Conservation (phyloP, 805 yeast species). For the Monosporozyma unispora region DNA sequence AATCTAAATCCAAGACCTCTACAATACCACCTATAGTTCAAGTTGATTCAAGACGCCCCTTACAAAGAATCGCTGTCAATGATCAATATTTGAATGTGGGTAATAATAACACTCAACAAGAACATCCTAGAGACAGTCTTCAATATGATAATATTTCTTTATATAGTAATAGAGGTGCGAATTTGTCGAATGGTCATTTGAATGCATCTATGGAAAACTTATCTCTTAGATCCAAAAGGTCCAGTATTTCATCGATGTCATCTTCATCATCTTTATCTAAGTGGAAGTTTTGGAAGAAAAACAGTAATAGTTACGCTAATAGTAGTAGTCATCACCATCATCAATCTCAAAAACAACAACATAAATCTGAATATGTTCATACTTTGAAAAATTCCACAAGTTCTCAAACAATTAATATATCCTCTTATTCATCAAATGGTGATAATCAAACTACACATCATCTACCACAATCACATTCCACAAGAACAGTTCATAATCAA, state of each 20-base stretch:
- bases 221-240: slow-evolving; percentile 3
- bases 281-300: slow-evolving; percentile 32
- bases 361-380: not conserved
- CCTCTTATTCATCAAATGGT: not conserved
- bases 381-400: slow-evolving; percentile 1
- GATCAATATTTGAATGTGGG: not conserved
- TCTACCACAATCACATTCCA: slow-evolving; percentile 1
- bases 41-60: not conserved
- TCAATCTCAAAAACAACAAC: not conserved
- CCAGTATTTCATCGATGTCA: slow-evolving; percentile 18
- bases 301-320: slow-evolving; percentile 4
- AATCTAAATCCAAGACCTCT: not conserved
- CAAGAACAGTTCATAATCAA: not conserved
- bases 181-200: not conserved
- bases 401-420: not conserved
- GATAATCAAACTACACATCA: not conserved
- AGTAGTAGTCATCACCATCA: not conserved
- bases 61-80: not conserved
- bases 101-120: not conserved
- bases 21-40: not conserved
- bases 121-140: not conserved
- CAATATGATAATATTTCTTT: not conserved
- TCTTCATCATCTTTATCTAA: slow-evolving; percentile 11
- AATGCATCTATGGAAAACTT: slow-evolving; percentile 6
- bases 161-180: not conserved